Conservation (phyloP, 108 stramenopile species). For the Nitzschia palea region DNA sequence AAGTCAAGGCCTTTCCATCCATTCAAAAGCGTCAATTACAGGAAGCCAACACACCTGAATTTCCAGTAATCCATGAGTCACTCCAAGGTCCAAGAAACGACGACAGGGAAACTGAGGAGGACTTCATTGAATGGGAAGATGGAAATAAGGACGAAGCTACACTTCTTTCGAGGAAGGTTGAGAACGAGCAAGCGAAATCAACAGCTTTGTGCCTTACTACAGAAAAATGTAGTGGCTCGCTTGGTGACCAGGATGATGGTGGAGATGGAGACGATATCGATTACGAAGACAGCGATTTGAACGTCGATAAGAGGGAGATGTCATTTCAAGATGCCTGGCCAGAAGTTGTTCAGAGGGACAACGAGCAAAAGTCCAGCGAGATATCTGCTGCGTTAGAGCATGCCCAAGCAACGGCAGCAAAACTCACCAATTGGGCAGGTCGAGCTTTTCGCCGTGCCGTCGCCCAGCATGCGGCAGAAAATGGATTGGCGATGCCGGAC, state of each 20-base stretch:
- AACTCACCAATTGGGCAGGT: constrained; percentile 91
- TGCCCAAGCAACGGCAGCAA: constrained; percentile 81
- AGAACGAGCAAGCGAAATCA: too few relatives aligned
- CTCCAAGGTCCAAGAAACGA: too few relatives aligned
- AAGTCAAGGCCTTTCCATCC: too few relatives aligned
- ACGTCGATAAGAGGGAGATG: not conserved
- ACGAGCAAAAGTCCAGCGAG: constrained; percentile 7
- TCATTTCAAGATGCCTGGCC: not conserved
- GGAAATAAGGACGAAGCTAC: constrained; percentile 12
- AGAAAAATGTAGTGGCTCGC: too few relatives aligned
- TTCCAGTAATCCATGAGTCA: too few relatives aligned
- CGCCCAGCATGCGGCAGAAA: constrained; percentile 56
- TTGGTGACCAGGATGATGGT: constrained; percentile 14
- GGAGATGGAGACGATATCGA: constrained; percentile 11
- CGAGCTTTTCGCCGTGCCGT: constrained; percentile 87
- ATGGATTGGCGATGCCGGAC: constrained; percentile 19
- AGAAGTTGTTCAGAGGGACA: constrained; percentile 8
- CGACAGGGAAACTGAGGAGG: too few relatives aligned
- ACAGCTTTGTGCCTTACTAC: too few relatives aligned
- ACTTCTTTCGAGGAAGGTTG: too few relatives aligned
- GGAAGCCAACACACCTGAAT: too few relatives aligned
- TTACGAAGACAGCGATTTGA: not conserved
- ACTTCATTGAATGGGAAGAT: constrained; percentile 35
- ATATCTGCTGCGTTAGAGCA: constrained; percentile 65
- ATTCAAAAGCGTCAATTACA: too few relatives aligned